Percentiles rank a stretch among this genome's conserved stretches.
These are phyloP conservation scores for Metschnikowia arizonensis DNA, from an alignment of 805 yeast species.

Conservation along the genomic window DNA sequence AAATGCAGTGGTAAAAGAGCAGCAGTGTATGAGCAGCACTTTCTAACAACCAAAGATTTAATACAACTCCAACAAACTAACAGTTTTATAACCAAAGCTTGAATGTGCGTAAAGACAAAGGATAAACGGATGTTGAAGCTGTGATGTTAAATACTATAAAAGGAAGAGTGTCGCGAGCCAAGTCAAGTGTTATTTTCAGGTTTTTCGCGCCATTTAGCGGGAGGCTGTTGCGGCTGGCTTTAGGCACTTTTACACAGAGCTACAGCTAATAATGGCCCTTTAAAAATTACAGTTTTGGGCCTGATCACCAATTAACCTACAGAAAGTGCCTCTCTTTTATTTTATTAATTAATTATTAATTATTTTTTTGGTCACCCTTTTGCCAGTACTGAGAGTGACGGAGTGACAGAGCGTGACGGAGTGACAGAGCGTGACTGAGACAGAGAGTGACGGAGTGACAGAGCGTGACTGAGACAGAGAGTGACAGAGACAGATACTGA, in stretches of 20 bases:
- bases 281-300: neutral
- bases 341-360: no score
- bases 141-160: neutral
- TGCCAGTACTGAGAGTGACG: no score
- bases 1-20: neutral
- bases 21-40: neutral
- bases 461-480: no score
- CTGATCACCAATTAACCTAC: no score
- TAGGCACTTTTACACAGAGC: neutral
- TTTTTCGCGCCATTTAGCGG: conserved; percentile 2
- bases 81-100: neutral
- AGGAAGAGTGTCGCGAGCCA: conserved; percentile 3
- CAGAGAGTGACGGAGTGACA: no score
- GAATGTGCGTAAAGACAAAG: neutral
- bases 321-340: no score
- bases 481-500: no score
- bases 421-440: no score
- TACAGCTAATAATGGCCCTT: neutral
- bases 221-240: conserved; percentile 3
- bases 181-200: neutral
- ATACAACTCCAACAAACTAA: neutral
- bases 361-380: no score
- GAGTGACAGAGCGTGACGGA: no score
- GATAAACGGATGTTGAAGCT: neutral
- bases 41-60: neutral